Evolutionary conservation across 2,329 filamentous ascomycete genomes (phyloP).

Genomic region (Alternaria hordeiaustralica): DNA sequence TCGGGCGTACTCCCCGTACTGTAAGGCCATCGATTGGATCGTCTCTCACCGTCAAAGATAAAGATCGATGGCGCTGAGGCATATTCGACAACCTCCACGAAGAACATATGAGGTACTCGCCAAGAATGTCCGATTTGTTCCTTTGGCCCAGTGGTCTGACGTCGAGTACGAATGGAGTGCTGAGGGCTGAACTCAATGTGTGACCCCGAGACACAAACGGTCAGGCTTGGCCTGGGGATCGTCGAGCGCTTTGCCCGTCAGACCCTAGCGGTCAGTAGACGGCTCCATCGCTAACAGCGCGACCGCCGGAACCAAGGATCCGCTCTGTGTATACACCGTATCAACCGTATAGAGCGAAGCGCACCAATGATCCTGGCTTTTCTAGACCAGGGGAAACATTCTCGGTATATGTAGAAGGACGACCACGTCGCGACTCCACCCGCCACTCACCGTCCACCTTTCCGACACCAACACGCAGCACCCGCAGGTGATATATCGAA

Average conservation of each 20-base stretch:
- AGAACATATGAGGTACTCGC: not conserved
- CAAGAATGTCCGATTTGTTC: not conserved
- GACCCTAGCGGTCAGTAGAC: not conserved
- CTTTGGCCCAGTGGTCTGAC: not conserved
- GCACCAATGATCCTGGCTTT: not conserved
- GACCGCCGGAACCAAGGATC: slow-evolving; percentile 10
- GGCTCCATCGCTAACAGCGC: slow-evolving; percentile 9
- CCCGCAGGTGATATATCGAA: not conserved
- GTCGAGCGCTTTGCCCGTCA: slow-evolving; percentile 11
- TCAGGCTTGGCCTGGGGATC: slow-evolving; percentile 10
- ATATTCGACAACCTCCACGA: not conserved
- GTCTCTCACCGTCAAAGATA: not conserved
- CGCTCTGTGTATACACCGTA: slow-evolving; percentile 8
- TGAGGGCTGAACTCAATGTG: not conserved
- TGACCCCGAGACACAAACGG: not conserved
- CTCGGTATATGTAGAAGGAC: not conserved
- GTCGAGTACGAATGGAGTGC: not conserved
- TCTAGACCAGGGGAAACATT: not conserved
- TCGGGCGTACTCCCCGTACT: not conserved
- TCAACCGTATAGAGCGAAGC: slow-evolving; percentile 4
- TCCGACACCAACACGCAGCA: not conserved
- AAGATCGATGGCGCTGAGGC: not conserved
- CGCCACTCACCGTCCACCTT: not conserved
- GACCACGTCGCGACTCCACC: not conserved
- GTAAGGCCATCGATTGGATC: not conserved